Percentiles rank a stretch among this genome's conserved stretches.
Evolutionary conservation across 169 alveolate species (phyloP).

Genomic region (Eimeria acervulina): DNA sequence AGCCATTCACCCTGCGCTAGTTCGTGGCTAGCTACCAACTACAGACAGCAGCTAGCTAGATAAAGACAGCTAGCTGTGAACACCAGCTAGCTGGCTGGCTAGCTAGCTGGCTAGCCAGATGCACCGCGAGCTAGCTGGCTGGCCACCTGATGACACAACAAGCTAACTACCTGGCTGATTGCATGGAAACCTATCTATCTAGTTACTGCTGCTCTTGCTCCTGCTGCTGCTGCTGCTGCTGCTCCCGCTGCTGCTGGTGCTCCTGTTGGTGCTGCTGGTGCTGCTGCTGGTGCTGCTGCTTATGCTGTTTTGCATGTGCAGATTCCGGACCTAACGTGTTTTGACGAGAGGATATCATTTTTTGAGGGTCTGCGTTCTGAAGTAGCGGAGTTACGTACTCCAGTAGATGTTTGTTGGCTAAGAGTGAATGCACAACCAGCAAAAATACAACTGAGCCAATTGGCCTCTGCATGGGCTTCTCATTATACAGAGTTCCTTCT

Average conservation of each 20-base stretch:
- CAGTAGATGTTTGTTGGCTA: conserved; percentile 94
- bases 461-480: conserved; percentile 92
- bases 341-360: conserved; percentile 87
- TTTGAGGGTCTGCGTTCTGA: conserved; percentile 82
- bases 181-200: background rate
- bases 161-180: background rate
- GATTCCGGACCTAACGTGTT: conserved; percentile 90
- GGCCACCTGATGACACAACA: background rate
- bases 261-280: background rate
- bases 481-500: conserved; percentile 92
- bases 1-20: background rate
- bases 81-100: no score
- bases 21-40: background rate
- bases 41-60: background rate
- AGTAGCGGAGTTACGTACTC: conserved; percentile 92
- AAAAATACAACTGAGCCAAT: conserved; percentile 91
- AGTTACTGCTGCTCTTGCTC: background rate
- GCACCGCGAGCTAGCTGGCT: background rate
- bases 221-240: background rate
- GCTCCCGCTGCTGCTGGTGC: no score
- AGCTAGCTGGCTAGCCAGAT: background rate
- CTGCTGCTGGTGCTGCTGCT: conserved; percentile 1
- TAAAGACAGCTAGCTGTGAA: no score
- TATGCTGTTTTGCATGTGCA: background rate
- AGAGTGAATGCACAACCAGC: conserved; percentile 94